These are phyloP conservation scores for Diacronema lutheri DNA, from an alignment of 78 protist species.

Conservation along the genomic window DNA sequence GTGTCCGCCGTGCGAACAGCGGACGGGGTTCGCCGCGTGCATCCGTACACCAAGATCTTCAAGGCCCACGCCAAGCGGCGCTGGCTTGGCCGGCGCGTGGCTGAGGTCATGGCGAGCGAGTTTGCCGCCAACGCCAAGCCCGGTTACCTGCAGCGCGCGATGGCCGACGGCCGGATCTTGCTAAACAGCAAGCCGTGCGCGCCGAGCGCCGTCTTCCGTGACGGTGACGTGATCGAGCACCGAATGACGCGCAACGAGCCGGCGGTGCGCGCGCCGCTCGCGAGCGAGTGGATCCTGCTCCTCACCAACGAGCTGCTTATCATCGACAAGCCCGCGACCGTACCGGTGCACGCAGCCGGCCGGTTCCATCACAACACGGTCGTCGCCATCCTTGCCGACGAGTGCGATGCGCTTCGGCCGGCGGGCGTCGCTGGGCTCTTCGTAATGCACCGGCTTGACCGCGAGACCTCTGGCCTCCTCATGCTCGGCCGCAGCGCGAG, in stretches of 20 bases:
- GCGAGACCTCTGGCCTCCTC: too few species aligned
- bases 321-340: neutral
- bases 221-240: neutral
- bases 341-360: neutral
- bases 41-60: slow-evolving; percentile 64
- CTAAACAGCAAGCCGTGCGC: neutral
- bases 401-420: neutral
- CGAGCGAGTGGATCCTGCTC: neutral
- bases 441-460: too few species aligned
- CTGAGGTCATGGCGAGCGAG: slow-evolving; percentile 62
- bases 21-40: slow-evolving; percentile 52
- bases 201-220: neutral
- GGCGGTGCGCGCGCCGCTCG: neutral
- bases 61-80: slow-evolving; percentile 60
- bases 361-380: neutral
- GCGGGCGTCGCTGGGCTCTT: too few species aligned
- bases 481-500: too few species aligned
- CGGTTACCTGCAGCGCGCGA: neutral
- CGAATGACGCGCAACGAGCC: neutral
- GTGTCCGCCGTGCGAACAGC: too few species aligned
- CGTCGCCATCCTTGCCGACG: neutral
- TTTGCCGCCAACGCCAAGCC: slow-evolving; percentile 4
- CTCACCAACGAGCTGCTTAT: neutral
- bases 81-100: slow-evolving; percentile 68
- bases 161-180: neutral